Conservation (phyloP, 2,329 filamentous ascomycete species). For the Canariomyces notabilis region DNA sequence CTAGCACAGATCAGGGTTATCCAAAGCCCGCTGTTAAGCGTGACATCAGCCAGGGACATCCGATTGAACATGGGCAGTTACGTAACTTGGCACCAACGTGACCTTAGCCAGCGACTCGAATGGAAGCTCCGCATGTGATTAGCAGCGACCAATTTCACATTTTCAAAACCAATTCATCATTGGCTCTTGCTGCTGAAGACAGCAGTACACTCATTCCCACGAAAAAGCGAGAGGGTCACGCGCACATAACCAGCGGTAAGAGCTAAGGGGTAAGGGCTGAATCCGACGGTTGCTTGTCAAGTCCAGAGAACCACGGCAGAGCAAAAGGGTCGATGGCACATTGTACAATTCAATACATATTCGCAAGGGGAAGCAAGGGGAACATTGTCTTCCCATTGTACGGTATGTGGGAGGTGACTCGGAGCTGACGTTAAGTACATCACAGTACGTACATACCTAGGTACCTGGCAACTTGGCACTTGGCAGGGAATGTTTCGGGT, state of each 20-base stretch:
- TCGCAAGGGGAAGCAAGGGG: no score
- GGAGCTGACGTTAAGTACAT: no score
- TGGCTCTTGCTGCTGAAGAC: constrained; percentile 6
- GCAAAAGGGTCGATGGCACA: background rate
- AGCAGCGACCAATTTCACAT: constrained; percentile 3
- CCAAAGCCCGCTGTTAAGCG: constrained; percentile 2
- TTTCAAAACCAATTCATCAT: no score
- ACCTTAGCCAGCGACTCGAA: constrained; percentile 11
- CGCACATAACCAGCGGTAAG: constrained; percentile 20
- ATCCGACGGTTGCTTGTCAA: constrained; percentile 4
- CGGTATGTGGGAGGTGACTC: no score
- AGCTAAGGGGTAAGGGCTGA: background rate
- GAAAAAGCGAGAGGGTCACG: constrained; percentile 14
- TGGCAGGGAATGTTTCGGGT: no score
- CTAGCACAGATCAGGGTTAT: background rate
- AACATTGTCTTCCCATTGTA: no score
- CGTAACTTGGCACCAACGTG: constrained; percentile 24
- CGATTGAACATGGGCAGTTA: constrained; percentile 21
- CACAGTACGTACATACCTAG: no score
- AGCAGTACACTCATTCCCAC: background rate
- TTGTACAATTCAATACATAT: no score
- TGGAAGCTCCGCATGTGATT: constrained; percentile 11
- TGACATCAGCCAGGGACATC: constrained; percentile 8
- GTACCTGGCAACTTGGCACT: no score
- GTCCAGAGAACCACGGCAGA: no score